Percentiles rank a stretch among this genome's conserved stretches.
phyloP scores from a whole-genome alignment of 2,329 filamentous ascomycete species.

The Whalleya microplaca region DNA sequence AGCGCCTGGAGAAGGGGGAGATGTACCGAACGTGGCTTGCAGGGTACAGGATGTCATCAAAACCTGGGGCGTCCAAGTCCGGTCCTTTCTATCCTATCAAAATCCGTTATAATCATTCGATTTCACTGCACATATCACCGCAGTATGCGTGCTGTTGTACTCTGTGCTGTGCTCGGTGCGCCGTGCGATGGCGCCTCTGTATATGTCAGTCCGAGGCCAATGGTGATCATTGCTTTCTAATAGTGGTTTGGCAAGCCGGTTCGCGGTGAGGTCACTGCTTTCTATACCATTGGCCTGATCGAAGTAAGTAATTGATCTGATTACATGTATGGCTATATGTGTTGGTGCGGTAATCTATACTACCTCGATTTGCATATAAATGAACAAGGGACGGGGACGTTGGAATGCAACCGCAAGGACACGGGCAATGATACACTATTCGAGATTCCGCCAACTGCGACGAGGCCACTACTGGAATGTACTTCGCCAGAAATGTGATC shows the following conservation, averaged over 20 bases:
- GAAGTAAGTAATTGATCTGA: not conserved
- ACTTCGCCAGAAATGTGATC: not conserved
- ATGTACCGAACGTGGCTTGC: not conserved
- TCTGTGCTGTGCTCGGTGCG: not conserved
- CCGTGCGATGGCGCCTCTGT: not conserved
- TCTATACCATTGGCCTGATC: not conserved
- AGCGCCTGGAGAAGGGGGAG: not conserved
- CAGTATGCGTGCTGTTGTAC: not conserved
- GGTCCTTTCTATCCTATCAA: not conserved
- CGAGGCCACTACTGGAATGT: not conserved
- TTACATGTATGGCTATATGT: not conserved
- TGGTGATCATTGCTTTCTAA: not conserved
- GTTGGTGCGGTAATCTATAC: not conserved
- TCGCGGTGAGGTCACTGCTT: too few species aligned
- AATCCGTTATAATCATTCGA: not conserved
- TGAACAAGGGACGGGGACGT: not conserved
- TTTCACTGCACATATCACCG: not conserved
- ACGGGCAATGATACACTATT: not conserved
- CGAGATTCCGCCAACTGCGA: not conserved
- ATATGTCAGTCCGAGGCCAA: not conserved
- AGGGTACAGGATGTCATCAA: not conserved
- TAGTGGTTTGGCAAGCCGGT: not conserved
- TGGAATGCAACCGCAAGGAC: not conserved
- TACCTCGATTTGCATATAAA: not conserved
- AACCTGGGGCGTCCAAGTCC: not conserved